phyloP scores from a whole-genome alignment of 768 basidiomycete species.

The Amanita thiersii region DNA sequence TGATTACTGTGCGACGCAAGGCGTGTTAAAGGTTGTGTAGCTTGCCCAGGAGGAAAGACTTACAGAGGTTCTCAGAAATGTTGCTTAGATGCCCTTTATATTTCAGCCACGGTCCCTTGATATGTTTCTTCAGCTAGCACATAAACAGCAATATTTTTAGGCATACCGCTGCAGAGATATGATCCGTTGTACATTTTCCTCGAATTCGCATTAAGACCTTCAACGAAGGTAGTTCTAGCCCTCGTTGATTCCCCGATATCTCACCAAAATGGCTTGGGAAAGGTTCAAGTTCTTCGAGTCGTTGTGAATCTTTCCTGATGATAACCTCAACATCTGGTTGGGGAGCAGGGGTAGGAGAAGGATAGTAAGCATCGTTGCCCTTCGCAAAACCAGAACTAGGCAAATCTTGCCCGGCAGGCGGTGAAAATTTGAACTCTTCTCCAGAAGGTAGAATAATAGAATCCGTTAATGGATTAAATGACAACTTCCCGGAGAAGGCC shows the following conservation, averaged over 20 bases:
- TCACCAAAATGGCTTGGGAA: conserved; percentile 71
- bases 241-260: conserved; percentile 33
- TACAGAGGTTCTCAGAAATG: conserved; percentile 91
- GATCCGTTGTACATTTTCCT: conserved; percentile 99
- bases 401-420: conserved; percentile 80
- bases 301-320: conserved; percentile 71
- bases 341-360: conserved; percentile 63
- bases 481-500: conserved; percentile 89
- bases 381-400: conserved; percentile 76
- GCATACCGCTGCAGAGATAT: conserved; percentile 90
- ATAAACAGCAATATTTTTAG: not conserved
- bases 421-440: conserved; percentile 70
- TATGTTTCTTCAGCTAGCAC: conserved; percentile 7
- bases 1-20: conserved; percentile 56
- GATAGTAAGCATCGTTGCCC: conserved; percentile 71
- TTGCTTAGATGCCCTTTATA: conserved; percentile 97
- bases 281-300: conserved; percentile 81
- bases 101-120: conserved; percentile 93
- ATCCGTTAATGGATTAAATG: conserved; percentile 91
- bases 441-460: conserved; percentile 59
- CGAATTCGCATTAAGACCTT: conserved; percentile 85
- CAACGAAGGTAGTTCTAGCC: conserved; percentile 71
- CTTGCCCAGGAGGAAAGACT: conserved; percentile 20
- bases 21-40: not conserved
- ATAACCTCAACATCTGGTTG: conserved; percentile 69